These are phyloP conservation scores for Casaregolazyma suthepensis DNA, from an alignment of 1,139 yeast genomes.

Conservation along the genomic window DNA sequence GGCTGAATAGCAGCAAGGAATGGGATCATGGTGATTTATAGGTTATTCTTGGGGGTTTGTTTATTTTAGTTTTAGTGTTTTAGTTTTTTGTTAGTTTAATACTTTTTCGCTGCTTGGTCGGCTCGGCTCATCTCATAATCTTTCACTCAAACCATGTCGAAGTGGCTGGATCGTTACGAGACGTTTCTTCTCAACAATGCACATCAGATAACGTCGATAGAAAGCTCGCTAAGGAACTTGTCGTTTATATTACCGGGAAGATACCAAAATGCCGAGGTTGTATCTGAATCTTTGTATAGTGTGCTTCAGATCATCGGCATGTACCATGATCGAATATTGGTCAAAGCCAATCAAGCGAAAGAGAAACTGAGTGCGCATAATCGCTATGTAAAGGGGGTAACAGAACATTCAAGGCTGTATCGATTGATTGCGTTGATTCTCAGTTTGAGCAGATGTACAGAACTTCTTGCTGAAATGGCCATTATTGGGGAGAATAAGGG, in stretches of 20 bases:
- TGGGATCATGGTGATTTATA: neutral
- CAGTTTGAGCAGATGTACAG: constrained; percentile 32
- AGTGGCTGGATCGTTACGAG: constrained; percentile 27
- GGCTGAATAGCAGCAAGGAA: neutral
- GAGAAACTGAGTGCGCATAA: constrained; percentile 29
- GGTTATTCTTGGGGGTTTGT: neutral
- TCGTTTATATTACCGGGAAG: constrained; percentile 38
- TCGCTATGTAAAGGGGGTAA: constrained; percentile 30
- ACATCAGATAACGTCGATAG: constrained; percentile 35
- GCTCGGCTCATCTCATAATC: neutral
- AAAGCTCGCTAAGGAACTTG: constrained; percentile 33
- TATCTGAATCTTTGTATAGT: constrained; percentile 33
- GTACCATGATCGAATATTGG: constrained; percentile 35
- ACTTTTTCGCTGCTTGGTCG: neutral
- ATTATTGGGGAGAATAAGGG: constrained; percentile 24
- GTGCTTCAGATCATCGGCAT: constrained; percentile 33
- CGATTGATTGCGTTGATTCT: constrained; percentile 28
- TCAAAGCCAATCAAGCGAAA: constrained; percentile 23
- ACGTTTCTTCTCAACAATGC: constrained; percentile 33
- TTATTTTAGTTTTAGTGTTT: neutral
- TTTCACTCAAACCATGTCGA: constrained; percentile 7
- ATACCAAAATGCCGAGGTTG: constrained; percentile 37
- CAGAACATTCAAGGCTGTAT: constrained; percentile 25
- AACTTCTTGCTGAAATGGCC: constrained; percentile 36
- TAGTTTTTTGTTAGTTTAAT: neutral